Evolutionary conservation across 2,329 filamentous ascomycete species (phyloP).

Genomic region (Proliferodiscus dingleyae): DNA sequence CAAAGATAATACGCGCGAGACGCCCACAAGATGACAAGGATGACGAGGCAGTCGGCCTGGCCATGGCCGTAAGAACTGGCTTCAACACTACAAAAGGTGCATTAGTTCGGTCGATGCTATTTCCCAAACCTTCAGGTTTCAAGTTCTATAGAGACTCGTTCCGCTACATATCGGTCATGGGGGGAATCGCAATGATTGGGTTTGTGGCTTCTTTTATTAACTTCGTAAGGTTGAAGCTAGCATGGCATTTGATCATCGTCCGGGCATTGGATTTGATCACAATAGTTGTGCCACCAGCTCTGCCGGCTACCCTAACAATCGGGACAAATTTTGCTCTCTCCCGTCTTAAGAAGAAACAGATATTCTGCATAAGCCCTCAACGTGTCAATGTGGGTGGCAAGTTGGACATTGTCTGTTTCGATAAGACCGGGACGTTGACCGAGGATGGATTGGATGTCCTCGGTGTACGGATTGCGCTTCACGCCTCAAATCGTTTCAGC

Average conservation of each 20-base stretch:
- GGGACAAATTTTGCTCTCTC: slow-evolving; percentile 92
- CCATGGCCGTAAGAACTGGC: slow-evolving; percentile 87
- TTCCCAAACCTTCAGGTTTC: slow-evolving; percentile 96
- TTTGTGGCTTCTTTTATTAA: slow-evolving; percentile 91
- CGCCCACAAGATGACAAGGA: slow-evolving; percentile 80
- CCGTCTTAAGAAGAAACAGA: slow-evolving; percentile 79
- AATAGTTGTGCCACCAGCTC: slow-evolving; percentile 90
- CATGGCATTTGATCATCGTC: slow-evolving; percentile 87
- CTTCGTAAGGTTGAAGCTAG: slow-evolving; percentile 77
- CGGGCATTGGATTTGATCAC: slow-evolving; percentile 93
- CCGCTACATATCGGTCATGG: slow-evolving; percentile 97
- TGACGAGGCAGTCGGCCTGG: slow-evolving; percentile 85
- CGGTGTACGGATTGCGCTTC: slow-evolving; percentile 74
- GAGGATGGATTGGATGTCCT: slow-evolving; percentile 94
- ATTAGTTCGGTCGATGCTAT: slow-evolving; percentile 94
- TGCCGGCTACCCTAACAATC: slow-evolving; percentile 92
- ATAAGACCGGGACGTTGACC: slow-evolving; percentile 97
- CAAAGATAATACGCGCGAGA: slow-evolving; percentile 87
- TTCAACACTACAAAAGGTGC: slow-evolving; percentile 98
- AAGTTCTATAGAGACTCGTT: slow-evolving; percentile 98
- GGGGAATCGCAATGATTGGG: slow-evolving; percentile 73
- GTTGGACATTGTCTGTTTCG: slow-evolving; percentile 92
- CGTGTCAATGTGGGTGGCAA: slow-evolving; percentile 96
- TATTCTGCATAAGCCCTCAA: slow-evolving; percentile 97
- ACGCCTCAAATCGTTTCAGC: slow-evolving; percentile 59